Base-by-base conservation (phyloP, 257 asterid genomes). In the Plantago ovata region DNA sequence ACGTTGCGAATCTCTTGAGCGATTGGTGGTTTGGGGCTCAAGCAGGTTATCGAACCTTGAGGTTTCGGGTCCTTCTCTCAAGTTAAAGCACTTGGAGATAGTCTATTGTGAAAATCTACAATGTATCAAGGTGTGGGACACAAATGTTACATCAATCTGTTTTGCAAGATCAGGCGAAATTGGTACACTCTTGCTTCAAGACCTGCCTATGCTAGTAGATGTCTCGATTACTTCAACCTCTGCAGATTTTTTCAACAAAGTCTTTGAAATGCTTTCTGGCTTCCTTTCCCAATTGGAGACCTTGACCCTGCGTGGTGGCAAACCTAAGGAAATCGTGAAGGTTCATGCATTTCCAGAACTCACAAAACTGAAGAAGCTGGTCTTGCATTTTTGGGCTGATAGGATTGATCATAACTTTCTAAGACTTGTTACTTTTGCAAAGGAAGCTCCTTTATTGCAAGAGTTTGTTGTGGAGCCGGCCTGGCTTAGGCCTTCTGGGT, bases 11-110 rank as follows among this genome's bases (percentile, higher is more conserved):
- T 50, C 11, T 50, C 56, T 50, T 50, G 38, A 50, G 38, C 38
- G 28, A 50, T 22, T 50, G 38, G 56, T 50, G 56, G 56, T 50
- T 8, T 50, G 38, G 22, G 22, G 24, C 55, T 50, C 55, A n/a
- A 33, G 24, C 14, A 50, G 11, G 55, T 50, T 50, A 50, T 20
- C n/a, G 18, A 21, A 22, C 3, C 55, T 50, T 20, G 32, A 50
- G 55, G 55, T 50, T n/a, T n/a, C n/a, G 14, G 55, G 11, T 11
- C 7, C 55, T 20, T 21, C 55, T 10, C 55, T 22, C 38, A 50
- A 21, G 14, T 13, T 50, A 22, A 50, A 50, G 38, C 10, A 20
- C 6, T 50, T 50, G 55, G 55, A 50, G 55, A 21, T 50, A 50
- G 15, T 15, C 3, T 13, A n/a, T 7, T 50, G 55, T 22, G 3